Evolutionary conservation across 345 rosid genomes (phyloP), one percentile per base, ranked within the genome.

Genomic region (Gynandropsis gynandra): DNA sequence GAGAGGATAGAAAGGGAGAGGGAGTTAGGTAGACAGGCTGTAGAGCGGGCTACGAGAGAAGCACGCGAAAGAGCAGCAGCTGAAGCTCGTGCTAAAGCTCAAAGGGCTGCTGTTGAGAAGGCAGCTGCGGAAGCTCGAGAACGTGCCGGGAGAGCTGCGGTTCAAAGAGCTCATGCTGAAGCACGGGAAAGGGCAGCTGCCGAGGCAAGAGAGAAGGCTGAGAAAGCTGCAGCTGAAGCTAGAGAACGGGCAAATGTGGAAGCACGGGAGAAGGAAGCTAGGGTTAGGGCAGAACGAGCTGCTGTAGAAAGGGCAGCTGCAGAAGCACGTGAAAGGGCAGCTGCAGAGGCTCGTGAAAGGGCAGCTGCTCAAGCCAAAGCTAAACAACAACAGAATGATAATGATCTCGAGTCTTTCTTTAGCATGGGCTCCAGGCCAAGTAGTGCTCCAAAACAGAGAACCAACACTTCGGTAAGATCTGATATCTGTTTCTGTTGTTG

Each of bases 1-100:
- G 96, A 81, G 64, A 71, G 74, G 69, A 54, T 74, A 32, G 83
- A 82, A 73, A 83, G 86, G 63, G 97, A 79, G 57, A 72, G 79
- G 50, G 75, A 72, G 56, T 65, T 59, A 74, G 88, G 76, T 27
- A 82, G 95, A 64, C 93, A 92, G 65, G 98, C 81, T 7, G 96
- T 92, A 24, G 96, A 87, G 74, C 82, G 98, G 71, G 98, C 97
- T 61, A 87, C 95, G 21, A 85, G 97, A 76, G 98, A 78, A 70
- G 95, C 95, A 69, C 80, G 95, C 12, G 98, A 87, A 72, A 80
- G 98, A 77, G 98, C 95, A 47, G 95, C 89, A 39, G 35, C 66
- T 49, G 98, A 82, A 18, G 98, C 96, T 67, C 90, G 73, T 48
- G 61, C 62, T 7, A 92, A 67, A 78, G 86, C 84, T 56, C 95